Evolutionary conservation across 164 flowering plant genomes (phyloP).

Genomic region (Chimonanthus salicifolius): DNA sequence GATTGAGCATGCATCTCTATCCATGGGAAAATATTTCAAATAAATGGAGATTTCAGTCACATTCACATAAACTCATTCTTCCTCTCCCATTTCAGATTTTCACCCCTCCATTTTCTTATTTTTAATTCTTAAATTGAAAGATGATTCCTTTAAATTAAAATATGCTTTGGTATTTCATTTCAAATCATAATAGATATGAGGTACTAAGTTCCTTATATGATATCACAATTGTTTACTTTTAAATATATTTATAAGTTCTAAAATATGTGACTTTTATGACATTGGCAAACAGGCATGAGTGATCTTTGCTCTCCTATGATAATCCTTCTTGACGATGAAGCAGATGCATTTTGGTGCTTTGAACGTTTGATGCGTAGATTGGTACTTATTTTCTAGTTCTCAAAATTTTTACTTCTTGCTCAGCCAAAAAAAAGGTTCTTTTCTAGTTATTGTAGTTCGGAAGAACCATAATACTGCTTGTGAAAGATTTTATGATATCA

Average conservation of each 20-base stretch:
- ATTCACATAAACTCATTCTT: too few relatives aligned
- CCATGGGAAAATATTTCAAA: too few relatives aligned
- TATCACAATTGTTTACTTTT: neutral
- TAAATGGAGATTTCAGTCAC: too few relatives aligned
- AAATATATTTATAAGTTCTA: neutral
- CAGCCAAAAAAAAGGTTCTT: neutral
- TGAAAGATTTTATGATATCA: too few relatives aligned
- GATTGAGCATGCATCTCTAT: too few relatives aligned
- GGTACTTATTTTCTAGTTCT: slow-evolving; percentile 36
- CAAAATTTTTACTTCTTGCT: neutral
- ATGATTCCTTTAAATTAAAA: neutral
- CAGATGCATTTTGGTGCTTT: slow-evolving; percentile 99
- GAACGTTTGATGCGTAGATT: slow-evolving; percentile 95
- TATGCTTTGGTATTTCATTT: neutral
- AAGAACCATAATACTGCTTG: neutral
- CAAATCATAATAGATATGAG: neutral
- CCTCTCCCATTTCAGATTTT: neutral
- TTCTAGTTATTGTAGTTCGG: neutral
- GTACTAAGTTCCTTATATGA: neutral
- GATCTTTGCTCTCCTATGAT: slow-evolving; percentile 99
- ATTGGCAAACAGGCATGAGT: slow-evolving; percentile 79
- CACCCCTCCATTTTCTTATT: neutral
- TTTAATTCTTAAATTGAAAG: neutral
- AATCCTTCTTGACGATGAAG: slow-evolving; percentile 94
- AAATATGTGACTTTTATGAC: neutral